These are phyloP conservation scores for Kluyveromyces nonfermentans DNA, from an alignment of 805 yeast species.

Conservation along the genomic window DNA sequence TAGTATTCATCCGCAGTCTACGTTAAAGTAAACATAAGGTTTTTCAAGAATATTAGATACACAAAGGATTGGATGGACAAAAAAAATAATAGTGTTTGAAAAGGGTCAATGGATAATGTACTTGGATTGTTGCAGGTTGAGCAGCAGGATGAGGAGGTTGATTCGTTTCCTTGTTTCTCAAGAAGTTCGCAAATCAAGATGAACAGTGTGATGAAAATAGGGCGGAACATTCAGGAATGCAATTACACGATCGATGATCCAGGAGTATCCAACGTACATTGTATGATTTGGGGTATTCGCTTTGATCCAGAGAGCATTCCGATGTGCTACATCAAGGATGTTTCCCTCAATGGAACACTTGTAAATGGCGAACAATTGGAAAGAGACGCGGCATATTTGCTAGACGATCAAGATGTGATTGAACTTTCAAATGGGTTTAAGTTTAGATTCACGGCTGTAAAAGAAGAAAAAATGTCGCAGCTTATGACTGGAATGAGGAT, in stretches of 20 bases:
- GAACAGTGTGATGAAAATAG: conserved; percentile 34
- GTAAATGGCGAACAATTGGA: conserved; percentile 32
- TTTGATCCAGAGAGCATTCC: conserved; percentile 42
- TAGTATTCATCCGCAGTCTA: too few relatives aligned
- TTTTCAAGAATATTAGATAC: too few relatives aligned
- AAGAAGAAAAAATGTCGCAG: conserved; percentile 7
- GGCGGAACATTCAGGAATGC: conserved; percentile 31
- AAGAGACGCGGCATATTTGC: conserved; percentile 27
- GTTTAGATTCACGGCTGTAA: conserved; percentile 14
- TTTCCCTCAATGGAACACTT: conserved; percentile 42
- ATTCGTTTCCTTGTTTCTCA: not conserved
- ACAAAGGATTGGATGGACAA: too few relatives aligned
- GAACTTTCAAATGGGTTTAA: conserved; percentile 28
- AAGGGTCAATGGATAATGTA: not conserved
- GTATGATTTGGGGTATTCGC: conserved; percentile 37
- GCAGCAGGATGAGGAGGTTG: not conserved
- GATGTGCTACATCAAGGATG: conserved; percentile 40
- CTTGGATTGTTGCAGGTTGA: conserved; percentile 1
- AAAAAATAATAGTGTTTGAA: not conserved
- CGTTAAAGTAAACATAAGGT: too few relatives aligned
- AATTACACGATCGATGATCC: conserved; percentile 30
- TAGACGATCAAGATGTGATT: conserved; percentile 34
- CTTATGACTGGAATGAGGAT: conserved; percentile 13
- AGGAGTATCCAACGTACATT: conserved; percentile 39
- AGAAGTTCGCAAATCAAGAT: conserved; percentile 16